Conservation (phyloP, 208 protist species). For the Leishmania braziliensis region DNA sequence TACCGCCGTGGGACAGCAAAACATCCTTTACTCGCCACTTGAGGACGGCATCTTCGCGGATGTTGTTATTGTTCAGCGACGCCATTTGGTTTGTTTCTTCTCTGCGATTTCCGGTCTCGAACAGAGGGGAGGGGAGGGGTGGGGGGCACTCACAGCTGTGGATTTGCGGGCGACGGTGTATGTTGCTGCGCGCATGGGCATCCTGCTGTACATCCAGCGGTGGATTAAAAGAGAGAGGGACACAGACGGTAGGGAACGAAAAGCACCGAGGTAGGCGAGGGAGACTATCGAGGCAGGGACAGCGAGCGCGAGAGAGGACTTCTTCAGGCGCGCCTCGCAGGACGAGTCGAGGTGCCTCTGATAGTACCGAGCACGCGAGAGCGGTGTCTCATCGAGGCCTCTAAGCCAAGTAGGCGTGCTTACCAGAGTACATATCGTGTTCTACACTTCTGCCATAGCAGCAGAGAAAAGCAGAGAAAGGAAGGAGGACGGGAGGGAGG, state of each 20-base stretch:
- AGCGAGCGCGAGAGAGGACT: background rate
- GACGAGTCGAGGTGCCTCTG: background rate
- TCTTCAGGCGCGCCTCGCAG: background rate
- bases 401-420: background rate
- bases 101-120: background rate
- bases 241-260: no score
- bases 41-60: slow-evolving; percentile 74
- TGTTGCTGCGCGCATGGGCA: background rate
- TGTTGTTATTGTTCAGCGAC: slow-evolving; percentile 69
- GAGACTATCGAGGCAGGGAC: background rate
- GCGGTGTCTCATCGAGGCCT: background rate
- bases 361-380: background rate
- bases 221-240: background rate
- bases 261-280: background rate
- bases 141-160: background rate
- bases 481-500: background rate
- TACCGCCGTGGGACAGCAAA: slow-evolving; percentile 44
- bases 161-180: background rate
- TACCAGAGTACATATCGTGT: background rate
- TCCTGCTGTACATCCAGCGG: background rate
- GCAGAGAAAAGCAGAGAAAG: background rate
- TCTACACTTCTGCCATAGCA: background rate
- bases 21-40: slow-evolving; percentile 67
- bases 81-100: slow-evolving; percentile 29
- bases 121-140: background rate